Evolutionary conservation across 345 rosid genomes (phyloP), one percentile per base, ranked within the genome.

Genomic region (Passiflora organensis): DNA sequence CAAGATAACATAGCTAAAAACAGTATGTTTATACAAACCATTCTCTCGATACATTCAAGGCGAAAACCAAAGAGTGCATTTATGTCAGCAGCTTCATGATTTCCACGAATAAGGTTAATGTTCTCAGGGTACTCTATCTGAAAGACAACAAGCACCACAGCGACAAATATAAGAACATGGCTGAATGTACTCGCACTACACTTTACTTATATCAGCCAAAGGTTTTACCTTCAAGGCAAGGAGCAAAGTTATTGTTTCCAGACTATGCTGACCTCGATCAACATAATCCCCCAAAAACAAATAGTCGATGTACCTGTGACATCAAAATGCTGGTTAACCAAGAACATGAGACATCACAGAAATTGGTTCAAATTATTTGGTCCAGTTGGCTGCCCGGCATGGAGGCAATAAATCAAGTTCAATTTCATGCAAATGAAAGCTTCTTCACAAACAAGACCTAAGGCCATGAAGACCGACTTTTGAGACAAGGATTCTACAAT

Each of bases 11-110:
- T 11, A 44, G 25, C 51, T 17, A 54, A 16, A 34, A 18, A n/a
- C 16, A 42, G 45, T 22, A 21, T 32, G 46, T 44, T 58, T 4
- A 54, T 48, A 21, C 76, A 48, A 48, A 93, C 99, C 99, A 93
- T 89, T 82, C 99, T 84, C 72, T 93, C 99, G 23, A 89, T 80
- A 81, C 99, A 93, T 72, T 93, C 99, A 25, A 86, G 71, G 43
- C 95, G 96, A 71, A 93, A 93, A 59, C 99, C 99, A 75, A 93
- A 93, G 34, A 93, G 85, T 0, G 99, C 99, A 81, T 91, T 91
- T 61, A 88, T 91, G 79, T 91, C 95, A 57, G 96, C 90, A 67
- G 99, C 97, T 67, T 93, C 99, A 43, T 93, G 99, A 65, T 93
- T 93, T 75, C 99, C 97, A 10, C 99, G 89, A 58, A 93, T 89